Percentiles rank a stretch among this genome's conserved stretches.
phyloP scores from a whole-genome alignment of 345 rosid genomes.

The Ceriops tagal region DNA sequence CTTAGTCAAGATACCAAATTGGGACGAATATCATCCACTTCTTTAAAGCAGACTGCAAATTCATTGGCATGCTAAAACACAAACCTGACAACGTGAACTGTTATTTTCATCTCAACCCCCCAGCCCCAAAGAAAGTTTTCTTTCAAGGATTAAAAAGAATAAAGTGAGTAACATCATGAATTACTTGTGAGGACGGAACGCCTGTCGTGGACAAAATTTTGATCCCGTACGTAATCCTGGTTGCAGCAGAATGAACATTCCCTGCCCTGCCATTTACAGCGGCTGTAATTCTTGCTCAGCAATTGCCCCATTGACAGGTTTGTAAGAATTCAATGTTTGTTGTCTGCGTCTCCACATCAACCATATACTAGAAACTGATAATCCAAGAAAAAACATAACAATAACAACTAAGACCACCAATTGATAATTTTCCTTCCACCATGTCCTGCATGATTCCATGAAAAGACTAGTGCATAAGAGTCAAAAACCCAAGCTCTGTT shows the following conservation, averaged over 20 bases:
- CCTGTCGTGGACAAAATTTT: background rate
- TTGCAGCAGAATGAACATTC: background rate
- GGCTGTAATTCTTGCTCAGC: conserved; percentile 28
- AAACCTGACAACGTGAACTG: no score
- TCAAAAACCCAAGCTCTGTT: background rate
- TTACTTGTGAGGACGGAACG: background rate
- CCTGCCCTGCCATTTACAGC: background rate
- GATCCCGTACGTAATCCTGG: background rate
- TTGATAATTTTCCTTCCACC: conserved; percentile 45
- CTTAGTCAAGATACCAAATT: no score
- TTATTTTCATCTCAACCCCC: no score
- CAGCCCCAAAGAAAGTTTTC: no score
- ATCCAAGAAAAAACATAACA: conserved; percentile 5
- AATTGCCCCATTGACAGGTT: conserved; percentile 14
- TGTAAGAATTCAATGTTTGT: conserved; percentile 13
- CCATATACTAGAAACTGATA: conserved; percentile 20
- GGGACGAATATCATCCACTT: no score
- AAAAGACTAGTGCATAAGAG: background rate
- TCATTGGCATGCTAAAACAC: no score
- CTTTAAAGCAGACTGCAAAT: no score
- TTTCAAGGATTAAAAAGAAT: no score
- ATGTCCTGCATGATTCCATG: conserved; percentile 46
- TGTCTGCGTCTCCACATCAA: conserved; percentile 11
- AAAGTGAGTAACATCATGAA: no score
- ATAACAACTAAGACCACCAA: conserved; percentile 19